Base-by-base conservation (phyloP, 208 protist species). In the Tritrichomonas foetus region DNA sequence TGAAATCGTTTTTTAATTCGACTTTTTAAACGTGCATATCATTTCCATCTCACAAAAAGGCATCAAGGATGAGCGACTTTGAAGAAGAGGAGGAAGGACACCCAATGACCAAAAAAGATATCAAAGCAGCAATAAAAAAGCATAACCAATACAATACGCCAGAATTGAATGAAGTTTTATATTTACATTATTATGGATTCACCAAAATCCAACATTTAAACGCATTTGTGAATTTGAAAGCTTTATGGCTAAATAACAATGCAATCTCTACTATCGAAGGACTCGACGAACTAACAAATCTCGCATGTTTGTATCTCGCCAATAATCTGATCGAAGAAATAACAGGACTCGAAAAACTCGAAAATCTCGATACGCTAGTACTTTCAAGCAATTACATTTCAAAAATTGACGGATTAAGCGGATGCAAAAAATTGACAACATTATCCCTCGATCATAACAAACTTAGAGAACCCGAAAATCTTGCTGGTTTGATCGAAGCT, bases 231-330 rank as follows among this genome's bases (percentile, higher is more conserved):
- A 96, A 96, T 57, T 96, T 97, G 92, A 96, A 94, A 22, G 96
- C 97, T 33, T 94, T 98, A 9, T 98, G 98, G 94, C 95, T 98
- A 64, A 96, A 97, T 92, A 95, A 97, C 94, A 98, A 98, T 96
- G 95, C 94, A 22, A 95, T 98, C 50, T 94, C 94, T 61, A 95
- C 96, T 66, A 95, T 98, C 11, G 94, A 97, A 39, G 96, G 96
- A 8, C 95, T 98, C 57, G 94, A 95, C 27, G 55, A 95, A 41
- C 95, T 97, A 0, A 72, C 95, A 30, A 75, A 96, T 25, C 95
- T 98, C 3, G 66, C 94, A 36, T 96, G 97, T 1, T 95, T 98
- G 8, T 98, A 98, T 95, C 75, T 98, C 13, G 95, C 97, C 36
- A 97, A 98, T 94, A 98, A 98, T 94, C 95, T 95, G 5, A 97